Base-by-base conservation (phyloP, 768 basidiomycete species). In the Lactifluus echinatus region DNA sequence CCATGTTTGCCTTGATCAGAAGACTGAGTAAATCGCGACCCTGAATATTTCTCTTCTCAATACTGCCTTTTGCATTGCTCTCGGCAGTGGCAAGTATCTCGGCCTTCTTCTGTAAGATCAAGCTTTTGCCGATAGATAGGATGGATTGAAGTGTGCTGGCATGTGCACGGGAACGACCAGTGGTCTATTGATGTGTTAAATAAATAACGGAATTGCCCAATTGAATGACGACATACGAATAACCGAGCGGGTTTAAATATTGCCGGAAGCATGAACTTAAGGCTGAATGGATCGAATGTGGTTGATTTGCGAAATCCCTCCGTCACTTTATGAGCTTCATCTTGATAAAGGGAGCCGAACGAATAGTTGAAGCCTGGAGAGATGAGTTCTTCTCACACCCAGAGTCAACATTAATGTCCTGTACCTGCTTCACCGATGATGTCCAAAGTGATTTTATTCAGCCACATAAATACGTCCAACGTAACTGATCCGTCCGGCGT, bases 1-100 rank as follows among this genome's bases (percentile, higher is more conserved):
- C 77, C 71, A 83, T 77, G 65, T 87, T 88, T 3, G 85, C 84
- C 56, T 75, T 75, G 42, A 87, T 71, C 3, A 87, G 71, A 26
- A 85, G 63, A 0, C 80, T 81, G 3, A 87, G 70, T 3, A 88
- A 65, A 69, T 87, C 85, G 17, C 80, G 75, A 19, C 73, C 73
- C 0, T 61, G 63, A 10, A 72, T 49, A 11, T 50, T 64, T n/a
- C 67, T 66, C 56, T 72, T 68, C 70, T 73, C 66, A 10, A 72
- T 70, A 40, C 52, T 43, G n/a, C 66, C 60, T n/a, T 61, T 59
- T 10, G 33, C 46, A 46, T 61, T 54, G 12, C 33, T 45, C 8
- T 65, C 68, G 8, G 66, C 66, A 24, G 70, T 59, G 40, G 66
- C 64, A 10, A 63, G 56, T 7, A 75, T 69, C 10, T 64, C 69